phyloP scores from a whole-genome alignment of 768 basidiomycete species.

The Termitomyces sp. region DNA sequence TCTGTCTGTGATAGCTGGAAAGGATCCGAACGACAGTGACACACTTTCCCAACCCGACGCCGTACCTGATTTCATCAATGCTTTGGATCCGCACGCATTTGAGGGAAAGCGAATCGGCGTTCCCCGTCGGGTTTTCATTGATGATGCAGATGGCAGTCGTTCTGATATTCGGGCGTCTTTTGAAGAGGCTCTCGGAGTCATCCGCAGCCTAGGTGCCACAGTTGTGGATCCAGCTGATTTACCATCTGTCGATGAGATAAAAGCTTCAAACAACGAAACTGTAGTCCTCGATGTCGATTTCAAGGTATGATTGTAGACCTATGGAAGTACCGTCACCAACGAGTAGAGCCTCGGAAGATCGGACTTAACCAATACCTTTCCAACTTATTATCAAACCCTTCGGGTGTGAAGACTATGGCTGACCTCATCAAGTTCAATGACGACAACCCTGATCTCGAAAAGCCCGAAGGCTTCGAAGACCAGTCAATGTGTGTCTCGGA shows the following conservation, averaged over 20 bases:
- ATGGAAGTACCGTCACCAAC: not conserved
- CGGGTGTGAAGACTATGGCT: slow-evolving; percentile 47
- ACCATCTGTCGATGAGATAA: slow-evolving; percentile 46
- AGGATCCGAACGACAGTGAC: slow-evolving; percentile 46
- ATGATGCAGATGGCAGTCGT: slow-evolving; percentile 25
- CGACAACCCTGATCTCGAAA: slow-evolving; percentile 44
- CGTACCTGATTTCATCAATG: slow-evolving; percentile 52
- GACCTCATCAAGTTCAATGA: slow-evolving; percentile 56
- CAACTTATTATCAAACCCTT: slow-evolving; percentile 43
- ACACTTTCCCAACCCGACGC: slow-evolving; percentile 44
- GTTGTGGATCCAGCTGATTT: slow-evolving; percentile 61
- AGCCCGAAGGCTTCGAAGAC: slow-evolving; percentile 30
- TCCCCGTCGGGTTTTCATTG: slow-evolving; percentile 34
- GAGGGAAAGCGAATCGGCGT: slow-evolving; percentile 50
- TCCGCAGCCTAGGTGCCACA: slow-evolving; percentile 37
- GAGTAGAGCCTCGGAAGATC: slow-evolving; percentile 21
- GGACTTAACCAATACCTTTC: slow-evolving; percentile 45
- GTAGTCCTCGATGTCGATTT: slow-evolving; percentile 50
- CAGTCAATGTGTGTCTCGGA: slow-evolving; percentile 26
- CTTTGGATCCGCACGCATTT: slow-evolving; percentile 41
- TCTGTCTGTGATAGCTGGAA: slow-evolving; percentile 48
- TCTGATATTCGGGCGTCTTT: slow-evolving; percentile 32
- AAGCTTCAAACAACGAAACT: slow-evolving; percentile 44
- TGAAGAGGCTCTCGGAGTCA: slow-evolving; percentile 28
- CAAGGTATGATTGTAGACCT: slow-evolving; percentile 33